These are phyloP conservation scores for Eutrema japonicum DNA, from an alignment of 345 rosid genomes.

Conservation along the genomic window DNA sequence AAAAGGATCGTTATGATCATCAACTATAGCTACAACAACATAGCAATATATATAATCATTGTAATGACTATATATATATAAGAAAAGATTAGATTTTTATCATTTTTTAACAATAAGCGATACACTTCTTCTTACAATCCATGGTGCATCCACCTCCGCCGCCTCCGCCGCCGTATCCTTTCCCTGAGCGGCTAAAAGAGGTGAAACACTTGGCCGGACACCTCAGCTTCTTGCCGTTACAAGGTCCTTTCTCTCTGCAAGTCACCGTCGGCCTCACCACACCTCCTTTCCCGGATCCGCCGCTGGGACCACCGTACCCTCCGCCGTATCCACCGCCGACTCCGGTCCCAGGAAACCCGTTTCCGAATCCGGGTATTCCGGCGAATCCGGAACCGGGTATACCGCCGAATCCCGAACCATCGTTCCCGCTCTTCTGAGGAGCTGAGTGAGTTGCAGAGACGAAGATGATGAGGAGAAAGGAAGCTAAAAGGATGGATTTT, in stretches of 20 bases:
- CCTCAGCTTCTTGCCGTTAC: slow-evolving; percentile 77
- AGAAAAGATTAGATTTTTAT: slow-evolving; percentile 1
- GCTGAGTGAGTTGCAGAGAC: slow-evolving; percentile 44
- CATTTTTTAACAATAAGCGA: slow-evolving; percentile 68
- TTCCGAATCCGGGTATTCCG: slow-evolving; percentile 63
- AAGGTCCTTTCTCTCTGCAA: slow-evolving; percentile 79
- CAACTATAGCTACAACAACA: slow-evolving; percentile 27
- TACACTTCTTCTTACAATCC: slow-evolving; percentile 94
- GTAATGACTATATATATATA: slow-evolving; percentile 27
- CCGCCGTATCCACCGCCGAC: slow-evolving; percentile 64
- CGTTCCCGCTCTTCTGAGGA: slow-evolving; percentile 50
- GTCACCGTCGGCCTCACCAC: slow-evolving; percentile 62
- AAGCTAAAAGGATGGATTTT: slow-evolving; percentile 33
- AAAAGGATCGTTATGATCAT: slow-evolving; percentile 37
- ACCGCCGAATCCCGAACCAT: slow-evolving; percentile 55
- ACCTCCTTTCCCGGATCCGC: slow-evolving; percentile 72
- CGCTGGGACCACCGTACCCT: slow-evolving; percentile 70
- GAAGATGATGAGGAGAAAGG: slow-evolving; percentile 46
- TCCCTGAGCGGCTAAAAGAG: slow-evolving; percentile 86
- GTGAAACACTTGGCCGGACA: slow-evolving; percentile 96
- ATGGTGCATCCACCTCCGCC: slow-evolving; percentile 97
- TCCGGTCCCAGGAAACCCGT: slow-evolving; percentile 48
- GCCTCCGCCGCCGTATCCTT: slow-evolving; percentile 89
- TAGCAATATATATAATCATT: slow-evolving; percentile 29
- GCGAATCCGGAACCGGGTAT: slow-evolving; percentile 53